These are phyloP conservation scores for Phialemoniopsis sp. DNA, from an alignment of 2,329 filamentous ascomycete species.

Conservation along the genomic window DNA sequence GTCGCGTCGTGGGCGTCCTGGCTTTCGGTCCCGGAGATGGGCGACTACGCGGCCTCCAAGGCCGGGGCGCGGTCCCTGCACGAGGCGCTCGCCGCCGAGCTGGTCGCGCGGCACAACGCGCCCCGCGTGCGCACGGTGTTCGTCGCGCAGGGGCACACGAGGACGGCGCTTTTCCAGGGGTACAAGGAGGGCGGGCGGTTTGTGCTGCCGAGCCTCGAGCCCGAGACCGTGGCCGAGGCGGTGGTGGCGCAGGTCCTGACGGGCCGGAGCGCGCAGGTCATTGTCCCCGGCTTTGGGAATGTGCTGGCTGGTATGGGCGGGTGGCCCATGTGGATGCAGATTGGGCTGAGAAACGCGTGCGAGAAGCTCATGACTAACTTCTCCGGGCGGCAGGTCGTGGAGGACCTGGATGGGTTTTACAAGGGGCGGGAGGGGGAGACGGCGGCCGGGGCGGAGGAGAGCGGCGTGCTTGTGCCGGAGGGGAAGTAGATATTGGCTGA, in stretches of 20 bases:
- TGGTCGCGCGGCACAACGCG: constrained; percentile 57
- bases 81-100: constrained; percentile 58
- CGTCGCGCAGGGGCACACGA: constrained; percentile 60
- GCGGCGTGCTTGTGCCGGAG: constrained; percentile 1
- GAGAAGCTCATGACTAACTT: constrained; percentile 5
- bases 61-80: constrained; percentile 64
- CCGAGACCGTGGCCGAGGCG: constrained; percentile 60
- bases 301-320: constrained; percentile 39
- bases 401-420: constrained; percentile 6
- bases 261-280: constrained; percentile 52
- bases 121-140: constrained; percentile 62
- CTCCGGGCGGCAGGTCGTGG: constrained; percentile 3
- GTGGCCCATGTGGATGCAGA: constrained; percentile 33
- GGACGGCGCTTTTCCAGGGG: constrained; percentile 55
- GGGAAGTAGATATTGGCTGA: no score
- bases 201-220: constrained; percentile 48
- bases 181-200: constrained; percentile 47
- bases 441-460: constrained; percentile 1
- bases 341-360: background rate
- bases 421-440: constrained; percentile 1
- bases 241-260: constrained; percentile 56
- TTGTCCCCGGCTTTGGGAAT: constrained; percentile 42
- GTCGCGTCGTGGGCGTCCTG: constrained; percentile 63
- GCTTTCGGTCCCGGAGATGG: constrained; percentile 55
- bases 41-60: constrained; percentile 66